Conservation (phyloP, 306 rosid genomes). For the Oemleria cerasiformis region DNA sequence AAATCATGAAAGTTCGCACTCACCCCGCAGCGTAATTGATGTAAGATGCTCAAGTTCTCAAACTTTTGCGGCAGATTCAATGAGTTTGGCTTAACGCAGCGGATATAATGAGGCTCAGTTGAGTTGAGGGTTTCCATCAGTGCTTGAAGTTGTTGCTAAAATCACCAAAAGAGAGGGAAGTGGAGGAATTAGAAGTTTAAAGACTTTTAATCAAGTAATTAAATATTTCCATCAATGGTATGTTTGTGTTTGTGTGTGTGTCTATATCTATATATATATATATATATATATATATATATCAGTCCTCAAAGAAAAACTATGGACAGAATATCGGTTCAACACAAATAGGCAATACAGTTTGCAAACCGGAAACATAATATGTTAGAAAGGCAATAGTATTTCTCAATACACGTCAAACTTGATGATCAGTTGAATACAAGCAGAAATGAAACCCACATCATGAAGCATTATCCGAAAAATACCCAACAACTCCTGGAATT, state of each 20-base stretch:
- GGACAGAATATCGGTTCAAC: too few relatives aligned
- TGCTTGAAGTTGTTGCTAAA: slow-evolving; percentile 97
- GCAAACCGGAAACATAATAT: background rate
- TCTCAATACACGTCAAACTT: slow-evolving; percentile 1
- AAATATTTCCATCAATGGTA: background rate
- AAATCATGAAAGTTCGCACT: slow-evolving; percentile 39
- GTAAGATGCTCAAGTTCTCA: slow-evolving; percentile 85
- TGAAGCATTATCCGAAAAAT: background rate
- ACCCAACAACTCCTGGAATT: background rate
- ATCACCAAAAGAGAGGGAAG: slow-evolving; percentile 9
- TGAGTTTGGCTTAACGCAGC: slow-evolving; percentile 97
- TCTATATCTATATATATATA: too few relatives aligned
- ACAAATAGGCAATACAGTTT: background rate
- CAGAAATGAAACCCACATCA: background rate
- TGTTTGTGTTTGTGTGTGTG: too few relatives aligned
- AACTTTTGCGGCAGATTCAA: slow-evolving; percentile 81
- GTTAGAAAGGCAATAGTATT: background rate
- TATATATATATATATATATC: too few relatives aligned
- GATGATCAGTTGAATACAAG: background rate
- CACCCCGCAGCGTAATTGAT: slow-evolving; percentile 97
- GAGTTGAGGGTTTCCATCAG: slow-evolving; percentile 84
- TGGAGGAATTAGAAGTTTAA: background rate
- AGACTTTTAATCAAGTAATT: background rate
- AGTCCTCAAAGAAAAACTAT: too few relatives aligned
- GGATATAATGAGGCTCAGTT: slow-evolving; percentile 94